Evolutionary conservation across 2,329 filamentous ascomycete species (phyloP).

Genomic region (Mollisia scopiformis): DNA sequence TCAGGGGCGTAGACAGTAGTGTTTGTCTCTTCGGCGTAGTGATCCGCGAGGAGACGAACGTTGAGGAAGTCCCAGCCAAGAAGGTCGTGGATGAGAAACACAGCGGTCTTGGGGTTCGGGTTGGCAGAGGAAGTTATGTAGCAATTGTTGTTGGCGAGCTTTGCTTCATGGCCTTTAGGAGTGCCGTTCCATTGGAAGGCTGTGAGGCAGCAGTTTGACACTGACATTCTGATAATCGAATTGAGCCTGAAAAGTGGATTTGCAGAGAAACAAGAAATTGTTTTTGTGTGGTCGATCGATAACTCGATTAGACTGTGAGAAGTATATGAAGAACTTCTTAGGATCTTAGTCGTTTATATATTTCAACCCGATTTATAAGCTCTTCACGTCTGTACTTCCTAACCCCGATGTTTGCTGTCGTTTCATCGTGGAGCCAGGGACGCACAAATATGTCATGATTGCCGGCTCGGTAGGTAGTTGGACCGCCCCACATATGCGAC

Average conservation of each 20-base stretch:
- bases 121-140: conserved; percentile 41
- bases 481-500: too few species aligned
- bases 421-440: too few species aligned
- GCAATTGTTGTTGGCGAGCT: conserved; percentile 36
- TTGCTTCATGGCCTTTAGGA: conserved; percentile 39
- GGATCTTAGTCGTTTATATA: too few species aligned
- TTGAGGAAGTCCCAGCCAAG: conserved; percentile 50
- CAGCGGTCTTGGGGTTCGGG: conserved; percentile 36
- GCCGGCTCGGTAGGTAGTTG: too few species aligned
- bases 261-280: background rate
- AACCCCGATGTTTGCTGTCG: too few species aligned
- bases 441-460: too few species aligned
- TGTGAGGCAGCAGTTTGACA: conserved; percentile 37
- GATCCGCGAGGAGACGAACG: conserved; percentile 48
- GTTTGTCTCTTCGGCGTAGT: conserved; percentile 47
- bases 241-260: background rate
- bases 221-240: conserved; percentile 6
- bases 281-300: background rate
- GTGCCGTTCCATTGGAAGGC: conserved; percentile 46
- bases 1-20: conserved; percentile 48
- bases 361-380: too few species aligned
- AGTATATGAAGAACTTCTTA: too few species aligned
- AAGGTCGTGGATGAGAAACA: conserved; percentile 44
- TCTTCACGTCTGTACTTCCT: too few species aligned
- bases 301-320: too few species aligned